A percentile compares a stretch with the other conserved stretches of the same genome.
phyloP scores from a whole-genome alignment of 129 eudicot genomes.

The Centaurea solstitialis region DNA sequence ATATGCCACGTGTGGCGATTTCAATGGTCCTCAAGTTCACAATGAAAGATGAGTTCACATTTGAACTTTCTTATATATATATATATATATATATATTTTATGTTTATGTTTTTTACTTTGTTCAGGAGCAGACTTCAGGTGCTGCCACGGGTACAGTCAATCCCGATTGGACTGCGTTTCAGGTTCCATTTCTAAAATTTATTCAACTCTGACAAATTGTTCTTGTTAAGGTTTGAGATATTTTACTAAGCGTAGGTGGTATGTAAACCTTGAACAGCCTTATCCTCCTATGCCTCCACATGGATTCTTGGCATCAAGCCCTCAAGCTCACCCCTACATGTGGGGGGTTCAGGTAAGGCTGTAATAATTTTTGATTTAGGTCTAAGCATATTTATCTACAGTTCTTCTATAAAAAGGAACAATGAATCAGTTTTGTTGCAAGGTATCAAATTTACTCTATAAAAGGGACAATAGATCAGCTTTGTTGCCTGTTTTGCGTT shows the following conservation, averaged over 20 bases:
- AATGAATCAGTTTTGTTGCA: not conserved
- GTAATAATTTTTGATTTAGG: slow-evolving; percentile 7
- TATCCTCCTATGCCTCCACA: slow-evolving; percentile 98
- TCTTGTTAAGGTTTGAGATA: slow-evolving; percentile 3
- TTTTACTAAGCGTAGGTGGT: slow-evolving; percentile 25
- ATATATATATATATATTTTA: no score
- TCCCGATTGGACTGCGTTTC: slow-evolving; percentile 89
- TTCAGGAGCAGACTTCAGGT: slow-evolving; percentile 71
- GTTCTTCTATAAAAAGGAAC: not conserved
- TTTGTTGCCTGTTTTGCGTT: not conserved
- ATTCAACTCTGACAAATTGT: slow-evolving; percentile 5
- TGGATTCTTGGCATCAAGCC: slow-evolving; percentile 87
- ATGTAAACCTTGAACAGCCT: slow-evolving; percentile 58
- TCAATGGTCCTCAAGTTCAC: no score
- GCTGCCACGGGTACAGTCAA: slow-evolving; percentile 49
- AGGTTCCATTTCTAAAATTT: slow-evolving; percentile 31
- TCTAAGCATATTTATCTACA: not conserved
- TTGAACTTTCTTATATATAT: no score
- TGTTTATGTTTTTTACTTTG: slow-evolving; percentile 10
- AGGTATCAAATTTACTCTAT: no score
- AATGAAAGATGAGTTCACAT: no score
- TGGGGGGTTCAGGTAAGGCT: slow-evolving; percentile 78
- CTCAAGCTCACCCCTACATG: slow-evolving; percentile 87
- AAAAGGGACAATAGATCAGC: not conserved
- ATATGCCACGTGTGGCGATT: no score